Base-by-base conservation (phyloP, 768 basidiomycete genomes). In the Filobasidium floriforme region DNA sequence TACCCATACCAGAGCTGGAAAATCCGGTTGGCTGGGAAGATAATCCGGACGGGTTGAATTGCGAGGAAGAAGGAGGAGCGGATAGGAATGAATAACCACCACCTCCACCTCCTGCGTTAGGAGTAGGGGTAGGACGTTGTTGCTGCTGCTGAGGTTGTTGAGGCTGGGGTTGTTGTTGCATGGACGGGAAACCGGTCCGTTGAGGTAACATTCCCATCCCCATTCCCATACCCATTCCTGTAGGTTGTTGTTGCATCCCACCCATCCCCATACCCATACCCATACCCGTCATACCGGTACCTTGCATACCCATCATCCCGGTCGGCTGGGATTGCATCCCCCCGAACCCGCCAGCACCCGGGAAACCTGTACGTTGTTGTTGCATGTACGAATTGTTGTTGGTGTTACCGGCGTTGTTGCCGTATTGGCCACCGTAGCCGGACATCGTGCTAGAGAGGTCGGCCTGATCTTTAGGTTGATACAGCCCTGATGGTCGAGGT, bases 41-140 rank as follows among this genome's bases (percentile, higher is more conserved):
- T 18, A 66, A 49, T 6, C n/a, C 26, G 26, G 22, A 10, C 0
- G 49, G 49, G 41, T 43, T 51, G 41, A 59, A 59, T 24, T 51
- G n/a, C 12, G 68, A 68, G 15, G 65, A 64, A 15, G 72, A 70
- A 24, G 78, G 78, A 0, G 76, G 75, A 59, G 72, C 70, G 19
- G 63, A 65, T 24, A 73, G 66, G 66, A 73, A 73, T 9, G 72
- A 69, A 44, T 71, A 73, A 62, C 43, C 61, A 40, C 55, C 66
- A n/a, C n/a, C n/a, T n/a, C n/a, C n/a, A n/a, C n/a, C n/a, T n/a
- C n/a, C n/a, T n/a, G n/a, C n/a, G n/a, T n/a, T n/a, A n/a, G n/a
- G n/a, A n/a, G n/a, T n/a, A 0, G 61, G 24, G 18, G 43, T n/a
- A 40, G 7, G 41, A 37, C 24, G 46, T 51, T 51, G 46, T 51